Evolutionary conservation across 2,329 filamentous ascomycete species (phyloP), one percentile per base, ranked within the genome.

Genomic region (Ophiocordyceps australis): DNA sequence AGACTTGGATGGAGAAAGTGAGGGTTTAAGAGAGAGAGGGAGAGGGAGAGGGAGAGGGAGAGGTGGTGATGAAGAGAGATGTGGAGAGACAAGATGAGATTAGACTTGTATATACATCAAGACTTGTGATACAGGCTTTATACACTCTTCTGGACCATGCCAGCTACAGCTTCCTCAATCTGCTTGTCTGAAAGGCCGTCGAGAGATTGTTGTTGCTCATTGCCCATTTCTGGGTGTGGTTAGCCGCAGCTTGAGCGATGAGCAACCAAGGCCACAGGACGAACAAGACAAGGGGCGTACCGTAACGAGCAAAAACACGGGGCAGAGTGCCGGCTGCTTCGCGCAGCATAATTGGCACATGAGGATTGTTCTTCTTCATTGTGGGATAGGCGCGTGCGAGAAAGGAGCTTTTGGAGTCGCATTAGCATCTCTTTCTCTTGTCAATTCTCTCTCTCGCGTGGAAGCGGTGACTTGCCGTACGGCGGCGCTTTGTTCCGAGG

Each of bases 321-420:
- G 89, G 86, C 49, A 78, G 60, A 28, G 80, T 81, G 45, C 80
- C 82, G 40, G 70, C 60, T 27, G 86, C 89, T 62, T 95, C 89
- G 47, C 89, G 80, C 45, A 98, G 74, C 62, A 98, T 63, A 55
- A 98, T 95, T 28, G 89, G 89, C 25, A 69, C 85, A 54, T 79
- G 62, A 30, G 89, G 89, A 62, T 98, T 98, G 66, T 86, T 80
- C 65, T 92, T 91, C 73, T 98, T 98, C 86, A 98, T 95, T 32
- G 80, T 89, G 24, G 89, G 89, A 55, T 98, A 98, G 38, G 83
- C 74, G 49, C 81, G 73, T 37, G 75, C 76, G 38, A 98, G 65
- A 58, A 98, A 98, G 17, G 78, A 74, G 52, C 89, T 94, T 41
- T 18, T 9, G 4, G 9, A 17, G 12, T 3, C 7, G 18, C 1